Base-by-base conservation (phyloP, 345 rosid species). In the Rhizophora apiculata region DNA sequence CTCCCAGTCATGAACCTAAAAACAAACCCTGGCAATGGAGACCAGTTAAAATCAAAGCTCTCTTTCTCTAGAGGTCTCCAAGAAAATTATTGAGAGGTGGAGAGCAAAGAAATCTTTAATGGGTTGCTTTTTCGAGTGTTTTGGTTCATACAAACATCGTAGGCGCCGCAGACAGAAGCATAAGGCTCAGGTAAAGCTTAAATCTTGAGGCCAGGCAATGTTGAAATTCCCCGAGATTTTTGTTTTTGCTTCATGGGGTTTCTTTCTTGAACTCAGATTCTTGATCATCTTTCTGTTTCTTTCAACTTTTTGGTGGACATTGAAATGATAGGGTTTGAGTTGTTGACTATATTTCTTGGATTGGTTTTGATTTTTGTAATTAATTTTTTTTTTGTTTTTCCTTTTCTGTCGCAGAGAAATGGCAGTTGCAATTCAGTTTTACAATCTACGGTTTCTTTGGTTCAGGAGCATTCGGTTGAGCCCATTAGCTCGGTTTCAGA, bases 81-180 rank as follows among this genome's bases (percentile, higher is more conserved):
- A 31, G 18, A 36, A n/a, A 29, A 18, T 2, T 6, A 18, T 21
- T 29, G 62, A 18, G 5, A 36, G 31, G 60, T 6, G 24, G 24
- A 48, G 36, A 71, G 54, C 21, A 29, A 62, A 34, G 18, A 49
- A 48, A 37, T 64, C 11, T 18, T 4, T 55, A 26, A 95, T 92
- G 99, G 89, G 90, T 71, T 95, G 97, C 84, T 92, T 92, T 75
- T 79, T 77, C 63, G 87, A 79, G 53, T 95, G 99, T 75, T 95
- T 92, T 74, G 96, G 97, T 80, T 81, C 95, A 7, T 78, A 90
- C 81, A 88, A 85, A 72, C 82, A 84, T 82, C 84, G 81, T 72
- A 85, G 68, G 67, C 79, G 79, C 63, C 87, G 85, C 6, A 79
- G 69, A 68, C 82, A 70, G 55, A 77, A 72, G 52, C 81, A 73